Base-by-base conservation (phyloP, 495 filamentous ascomycete genomes). In the Copromyces sp. region DNA sequence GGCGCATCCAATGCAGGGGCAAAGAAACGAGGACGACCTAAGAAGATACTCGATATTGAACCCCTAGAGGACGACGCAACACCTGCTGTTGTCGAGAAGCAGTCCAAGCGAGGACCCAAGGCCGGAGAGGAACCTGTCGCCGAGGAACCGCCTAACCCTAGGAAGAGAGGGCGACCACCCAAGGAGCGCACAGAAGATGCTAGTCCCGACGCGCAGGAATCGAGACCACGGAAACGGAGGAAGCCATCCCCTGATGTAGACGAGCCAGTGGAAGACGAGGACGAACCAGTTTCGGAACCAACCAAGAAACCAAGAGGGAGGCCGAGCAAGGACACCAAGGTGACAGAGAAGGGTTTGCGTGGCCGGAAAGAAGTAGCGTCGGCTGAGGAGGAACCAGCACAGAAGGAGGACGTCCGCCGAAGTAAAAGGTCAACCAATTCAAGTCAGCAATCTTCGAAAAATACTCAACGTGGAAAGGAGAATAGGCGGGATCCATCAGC, bases 1-100 rank as follows among this genome's bases (percentile, higher is more conserved):
- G 41, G 53, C 29, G 70, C 68, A n/a, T 14, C 47, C 47, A 32
- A 59, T 4, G 2, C 4, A 20, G 73, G 69, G 47, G n/a, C 37
- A 44, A 78, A 70, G 71, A 79, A 74, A 73, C 72, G 76, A 69
- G 74, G 78, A 39, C 71, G 78, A 2, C 76, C 71, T 14, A 39
- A 68, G 29, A 76, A 75, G 72, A 32, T 3, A 20, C 70, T 47
- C 0, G 73, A 71, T 39, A 65, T 14, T 9, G 71, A 72, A 68
- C 17, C 32, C 16, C 47, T 69, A 14, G 72, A 74, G 29, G 42
- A 68, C 37, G 69, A 41, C 7, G 29, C 65, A 8, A 35, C 14
- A 5, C 72, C 53, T 65, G 53, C 6, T 65, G 53, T 3, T 3
- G 29, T 17, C 29, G 53, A 65, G 29, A 65, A 65, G 53, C 53